phyloP scores from a whole-genome alignment of 495 filamentous ascomycete species.

The Bacidia gigantensis region DNA sequence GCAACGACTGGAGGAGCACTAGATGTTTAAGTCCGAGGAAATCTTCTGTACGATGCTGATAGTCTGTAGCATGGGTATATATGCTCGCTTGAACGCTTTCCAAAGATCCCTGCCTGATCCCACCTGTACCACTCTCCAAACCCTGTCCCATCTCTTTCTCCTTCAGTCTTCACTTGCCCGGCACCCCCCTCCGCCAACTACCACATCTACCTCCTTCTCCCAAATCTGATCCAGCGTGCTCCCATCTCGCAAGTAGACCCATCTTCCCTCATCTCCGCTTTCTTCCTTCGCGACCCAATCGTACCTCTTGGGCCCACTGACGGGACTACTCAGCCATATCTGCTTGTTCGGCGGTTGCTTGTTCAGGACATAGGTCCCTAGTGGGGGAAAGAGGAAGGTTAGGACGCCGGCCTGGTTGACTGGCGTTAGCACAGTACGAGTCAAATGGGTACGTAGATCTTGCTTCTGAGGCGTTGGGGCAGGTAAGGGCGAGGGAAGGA shows the following conservation, averaged over 20 bases:
- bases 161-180: background rate
- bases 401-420: slow-evolving; percentile 86
- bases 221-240: slow-evolving; percentile 58
- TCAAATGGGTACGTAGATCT: slow-evolving; percentile 7
- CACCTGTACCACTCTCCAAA: no score
- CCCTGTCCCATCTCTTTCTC: background rate
- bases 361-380: slow-evolving; percentile 81
- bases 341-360: slow-evolving; percentile 97
- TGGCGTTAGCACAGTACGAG: slow-evolving; percentile 26
- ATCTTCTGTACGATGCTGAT: no score
- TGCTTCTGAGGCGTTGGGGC: background rate
- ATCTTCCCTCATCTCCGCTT: slow-evolving; percentile 44
- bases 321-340: slow-evolving; percentile 89
- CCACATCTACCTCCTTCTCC: slow-evolving; percentile 44
- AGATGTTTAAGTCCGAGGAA: no score
- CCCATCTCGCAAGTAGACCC: slow-evolving; percentile 79
- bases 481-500: background rate
- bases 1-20: no score
- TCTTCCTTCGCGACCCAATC: slow-evolving; percentile 60
- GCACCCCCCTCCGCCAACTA: slow-evolving; percentile 3
- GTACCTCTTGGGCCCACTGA: slow-evolving; percentile 84
- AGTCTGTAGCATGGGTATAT: background rate
- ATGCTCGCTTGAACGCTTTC: slow-evolving; percentile 1
- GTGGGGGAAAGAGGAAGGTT: slow-evolving; percentile 47
- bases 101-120: background rate